Evolutionary conservation across 345 rosid genomes (phyloP).

Genomic region (Eucalyptus melliodora): DNA sequence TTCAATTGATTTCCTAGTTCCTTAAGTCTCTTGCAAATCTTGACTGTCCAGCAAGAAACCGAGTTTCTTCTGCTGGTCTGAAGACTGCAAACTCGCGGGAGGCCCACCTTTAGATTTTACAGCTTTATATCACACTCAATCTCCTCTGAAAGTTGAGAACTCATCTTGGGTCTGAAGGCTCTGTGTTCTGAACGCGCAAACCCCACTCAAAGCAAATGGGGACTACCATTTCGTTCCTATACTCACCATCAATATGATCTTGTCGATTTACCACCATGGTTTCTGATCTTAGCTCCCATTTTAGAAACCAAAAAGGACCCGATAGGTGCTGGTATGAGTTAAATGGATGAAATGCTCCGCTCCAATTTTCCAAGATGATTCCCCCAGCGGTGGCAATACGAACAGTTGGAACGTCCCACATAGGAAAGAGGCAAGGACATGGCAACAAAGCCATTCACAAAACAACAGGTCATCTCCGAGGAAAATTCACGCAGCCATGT

Average conservation of each 20-base stretch:
- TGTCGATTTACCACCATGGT: no score
- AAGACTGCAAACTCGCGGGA: not conserved
- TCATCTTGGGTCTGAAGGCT: no score
- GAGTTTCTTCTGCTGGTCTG: not conserved
- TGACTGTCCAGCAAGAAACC: not conserved
- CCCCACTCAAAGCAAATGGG: no score
- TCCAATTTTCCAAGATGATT: not conserved
- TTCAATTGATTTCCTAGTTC: not conserved
- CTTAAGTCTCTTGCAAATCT: not conserved
- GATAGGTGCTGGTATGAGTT: not conserved
- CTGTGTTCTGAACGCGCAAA: no score
- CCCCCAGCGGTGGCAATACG: not conserved
- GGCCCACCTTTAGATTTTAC: not conserved
- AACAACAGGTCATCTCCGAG: fast-evolving
- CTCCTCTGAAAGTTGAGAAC: not conserved
- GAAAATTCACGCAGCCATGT: not conserved
- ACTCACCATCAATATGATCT: no score
- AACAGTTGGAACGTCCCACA: not conserved
- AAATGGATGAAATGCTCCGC: not conserved
- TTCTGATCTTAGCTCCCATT: no score
- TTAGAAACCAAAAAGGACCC: not conserved
- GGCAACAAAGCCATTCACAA: not conserved
- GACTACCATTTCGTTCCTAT: no score
- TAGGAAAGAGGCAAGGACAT: not conserved
- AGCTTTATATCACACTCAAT: not conserved